Evolutionary conservation across 495 filamentous ascomycete species (phyloP).

Genomic region (Emericellopsis terricola): DNA sequence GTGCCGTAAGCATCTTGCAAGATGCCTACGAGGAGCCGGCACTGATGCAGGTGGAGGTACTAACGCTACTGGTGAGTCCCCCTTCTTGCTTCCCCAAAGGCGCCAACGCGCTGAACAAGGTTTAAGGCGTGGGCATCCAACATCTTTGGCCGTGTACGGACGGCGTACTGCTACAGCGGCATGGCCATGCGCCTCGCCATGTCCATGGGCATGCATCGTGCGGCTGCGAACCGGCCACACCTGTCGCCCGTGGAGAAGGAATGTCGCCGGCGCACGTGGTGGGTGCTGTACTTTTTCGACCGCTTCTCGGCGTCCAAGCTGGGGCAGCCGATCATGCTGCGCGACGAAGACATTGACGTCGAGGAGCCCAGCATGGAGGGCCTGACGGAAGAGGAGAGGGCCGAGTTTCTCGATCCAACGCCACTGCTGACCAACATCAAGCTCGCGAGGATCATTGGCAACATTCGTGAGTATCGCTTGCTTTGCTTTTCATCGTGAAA

Average conservation of each 20-base stretch:
- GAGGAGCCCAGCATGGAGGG: constrained; percentile 11
- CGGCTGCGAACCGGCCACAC: background rate
- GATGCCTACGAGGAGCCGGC: background rate
- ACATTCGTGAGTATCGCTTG: constrained; percentile 9
- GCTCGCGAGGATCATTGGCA: constrained; percentile 25
- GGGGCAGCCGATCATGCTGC: constrained; percentile 30
- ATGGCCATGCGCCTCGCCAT: background rate
- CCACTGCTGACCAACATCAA: constrained; percentile 12
- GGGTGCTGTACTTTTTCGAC: constrained; percentile 34
- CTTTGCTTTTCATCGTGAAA: too few species aligned
- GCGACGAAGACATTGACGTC: constrained; percentile 30
- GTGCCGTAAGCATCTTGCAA: background rate
- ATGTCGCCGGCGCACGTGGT: constrained; percentile 30
- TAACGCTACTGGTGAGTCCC: background rate
- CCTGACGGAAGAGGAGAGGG: background rate
- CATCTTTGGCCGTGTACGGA: background rate
- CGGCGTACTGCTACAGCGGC: background rate
- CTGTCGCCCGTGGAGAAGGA: constrained; percentile 10
- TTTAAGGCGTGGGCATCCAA: background rate
- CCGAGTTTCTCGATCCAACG: background rate
- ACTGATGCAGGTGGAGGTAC: background rate
- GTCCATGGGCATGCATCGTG: background rate
- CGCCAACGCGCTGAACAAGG: too few species aligned
- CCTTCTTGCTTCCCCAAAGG: too few species aligned
- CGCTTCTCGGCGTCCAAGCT: constrained; percentile 29